Base-by-base conservation (phyloP, 805 yeast species). In the Jamesozyma jinghongensis region DNA sequence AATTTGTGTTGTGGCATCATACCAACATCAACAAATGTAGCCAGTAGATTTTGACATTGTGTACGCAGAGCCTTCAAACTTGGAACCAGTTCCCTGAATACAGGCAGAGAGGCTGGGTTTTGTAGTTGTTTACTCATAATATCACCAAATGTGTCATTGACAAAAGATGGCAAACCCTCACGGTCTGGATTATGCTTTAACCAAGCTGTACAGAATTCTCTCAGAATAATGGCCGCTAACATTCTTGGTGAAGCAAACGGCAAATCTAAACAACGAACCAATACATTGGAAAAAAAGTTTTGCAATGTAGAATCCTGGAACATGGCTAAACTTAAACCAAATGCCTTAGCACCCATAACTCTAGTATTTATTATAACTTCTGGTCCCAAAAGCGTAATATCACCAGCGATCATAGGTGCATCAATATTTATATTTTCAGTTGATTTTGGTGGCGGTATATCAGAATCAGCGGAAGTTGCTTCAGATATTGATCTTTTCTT, bases 391-490 rank as follows among this genome's bases (percentile, higher is more conserved):
- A 92, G 67, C 40, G 87, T 78, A 14, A 92, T 82, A 62, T 92
- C 99, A 53, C 98, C 98, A 34, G 78, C 74, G 43, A 83, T 75
- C 60, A 92, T 81, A 4, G 97, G 96, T 3, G 94, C 83, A 63
- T 92, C 99, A 44, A 92, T 88, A 57, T 90, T 87, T 38, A 86
- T 81, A 43, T 75, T 74, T 41, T 77, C 71, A 38, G 73, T 81
- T 29, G 72, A 42, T 36, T 54, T 81, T 3, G 73, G 66, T 2
- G 65, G 54, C 2, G 81, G 82, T 12, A 76, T 74, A 32, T 55
- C 57, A 6, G 59, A 50, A 32, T 56, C 52, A 7, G 48, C 49
- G 5, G 49, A 49, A 3, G 51, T 51, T 3, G 54, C 38, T 32
- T 54, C 59, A 10, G 59, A 54, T 7, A 51, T 42, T 5, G 57